Base-by-base conservation (phyloP, 805 yeast genomes). In the Pichia membranifaciens region DNA sequence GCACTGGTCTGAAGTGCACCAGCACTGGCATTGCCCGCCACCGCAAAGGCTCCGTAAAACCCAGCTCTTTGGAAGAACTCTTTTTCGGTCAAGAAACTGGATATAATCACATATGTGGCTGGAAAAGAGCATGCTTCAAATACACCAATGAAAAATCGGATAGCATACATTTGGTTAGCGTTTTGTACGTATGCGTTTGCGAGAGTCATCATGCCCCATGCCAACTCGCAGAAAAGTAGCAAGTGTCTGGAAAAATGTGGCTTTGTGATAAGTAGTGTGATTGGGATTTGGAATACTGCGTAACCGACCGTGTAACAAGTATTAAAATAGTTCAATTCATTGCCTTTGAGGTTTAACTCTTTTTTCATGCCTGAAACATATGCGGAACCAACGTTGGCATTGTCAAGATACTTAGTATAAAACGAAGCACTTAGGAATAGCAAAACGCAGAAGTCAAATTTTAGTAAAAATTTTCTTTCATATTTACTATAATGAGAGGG, bases 331-430 rank as follows among this genome's bases (percentile, higher is more conserved):
- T 56, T 54, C 25, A 59, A 45, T 38, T 59, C 56, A 41, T 60
- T 60, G 6, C 53, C 54, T 3, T 51, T 39, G 15, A 60, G 44
- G 2, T 51, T 48, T 23, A 59, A 39, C 5, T 36, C 84, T 48
- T 78, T 79, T 53, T 77, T 72, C 84, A 82, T 77, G 9, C 87
- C 87, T 10, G 79, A 71, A n/a, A 80, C 82, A 57, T 81, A 81
- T 2, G 87, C 85, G 55, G 76, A 74, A 29, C 74, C 64, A 37
- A 78, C 61, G 46, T 79, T 79, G 13, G 76, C 67, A 54, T 81
- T 69, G 60, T 81, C 86, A 29, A 82, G 69, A 58, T 79, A 81
- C 53, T 80, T 81, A 48, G 73, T 71, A 69, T 73, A 72, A 52
- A 72, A 72, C 2, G 68, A 55, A 32, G 71, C 59, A 51, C 73